Evolutionary conservation across 2,329 filamentous ascomycete genomes (phyloP).

Genomic region (Coleophoma cylindrospora): DNA sequence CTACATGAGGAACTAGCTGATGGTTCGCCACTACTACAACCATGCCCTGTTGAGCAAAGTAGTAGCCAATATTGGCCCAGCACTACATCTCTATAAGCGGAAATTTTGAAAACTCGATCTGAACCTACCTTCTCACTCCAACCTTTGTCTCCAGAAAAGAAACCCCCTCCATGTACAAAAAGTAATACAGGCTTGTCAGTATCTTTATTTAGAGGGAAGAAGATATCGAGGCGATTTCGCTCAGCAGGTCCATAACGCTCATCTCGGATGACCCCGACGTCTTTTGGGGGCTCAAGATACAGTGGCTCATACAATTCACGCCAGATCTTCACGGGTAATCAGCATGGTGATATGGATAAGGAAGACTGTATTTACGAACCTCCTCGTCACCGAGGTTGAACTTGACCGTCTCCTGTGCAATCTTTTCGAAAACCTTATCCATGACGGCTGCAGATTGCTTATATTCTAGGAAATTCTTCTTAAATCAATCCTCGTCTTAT

Average conservation of each 20-base stretch:
- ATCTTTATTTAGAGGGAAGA: neutral
- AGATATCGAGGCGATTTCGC: neutral
- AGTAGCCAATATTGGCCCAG: constrained; percentile 1
- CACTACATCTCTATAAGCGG: neutral
- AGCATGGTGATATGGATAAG: neutral
- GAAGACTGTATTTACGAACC: neutral
- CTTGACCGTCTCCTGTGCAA: neutral
- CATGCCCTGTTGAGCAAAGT: neutral
- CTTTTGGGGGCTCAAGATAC: neutral
- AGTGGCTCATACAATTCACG: neutral
- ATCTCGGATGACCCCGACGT: neutral
- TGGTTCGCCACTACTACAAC: neutral
- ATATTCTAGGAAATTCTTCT: neutral
- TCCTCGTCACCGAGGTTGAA: constrained; percentile 1
- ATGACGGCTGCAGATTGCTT: neutral
- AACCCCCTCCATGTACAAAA: neutral
- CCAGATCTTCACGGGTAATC: neutral
- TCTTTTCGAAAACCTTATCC: neutral
- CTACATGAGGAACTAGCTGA: neutral
- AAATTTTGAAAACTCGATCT: too few species aligned
- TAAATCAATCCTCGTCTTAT: too few species aligned
- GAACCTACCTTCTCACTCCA: neutral
- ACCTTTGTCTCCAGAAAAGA: neutral
- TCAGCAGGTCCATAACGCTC: neutral
- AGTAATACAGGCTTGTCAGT: neutral